Percentiles rank a stretch among this genome's conserved stretches.
Conservation (phyloP, 169 alveolate genomes). For the Cryptosporidium sp. region DNA sequence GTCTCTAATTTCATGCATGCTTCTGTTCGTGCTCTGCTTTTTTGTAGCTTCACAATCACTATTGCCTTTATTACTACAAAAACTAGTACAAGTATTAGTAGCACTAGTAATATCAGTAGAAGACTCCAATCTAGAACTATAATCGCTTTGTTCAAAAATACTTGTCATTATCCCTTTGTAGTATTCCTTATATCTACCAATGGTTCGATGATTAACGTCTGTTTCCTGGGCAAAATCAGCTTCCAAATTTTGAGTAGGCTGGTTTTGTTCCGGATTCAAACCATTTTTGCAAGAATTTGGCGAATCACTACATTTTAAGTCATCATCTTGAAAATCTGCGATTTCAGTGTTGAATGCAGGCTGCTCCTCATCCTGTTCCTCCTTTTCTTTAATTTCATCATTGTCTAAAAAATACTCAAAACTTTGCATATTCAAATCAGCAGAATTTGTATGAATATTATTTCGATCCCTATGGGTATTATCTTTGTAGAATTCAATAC, state of each 20-base stretch:
- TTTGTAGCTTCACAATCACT: neutral
- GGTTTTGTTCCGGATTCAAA: neutral
- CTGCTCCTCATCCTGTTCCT: slow-evolving; percentile 35
- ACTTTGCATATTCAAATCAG: neutral
- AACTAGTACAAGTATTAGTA: neutral
- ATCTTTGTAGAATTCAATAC: neutral
- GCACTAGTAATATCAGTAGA: neutral
- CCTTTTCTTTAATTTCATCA: slow-evolving; percentile 30
- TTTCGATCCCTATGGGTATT: neutral
- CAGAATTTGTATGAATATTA: neutral
- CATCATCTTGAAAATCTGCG: neutral
- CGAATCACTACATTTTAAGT: neutral
- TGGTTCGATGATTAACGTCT: neutral
- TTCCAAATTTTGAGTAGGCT: neutral
- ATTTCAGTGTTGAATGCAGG: neutral
- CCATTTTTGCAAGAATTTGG: neutral
- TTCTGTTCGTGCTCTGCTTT: neutral
- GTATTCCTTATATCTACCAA: neutral
- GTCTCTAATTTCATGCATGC: slow-evolving; percentile 9
- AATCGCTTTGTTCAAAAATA: slow-evolving; percentile 3
- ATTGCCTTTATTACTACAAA: neutral
- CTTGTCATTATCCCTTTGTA: neutral
- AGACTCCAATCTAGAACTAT: neutral
- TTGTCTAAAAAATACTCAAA: slow-evolving; percentile 22
- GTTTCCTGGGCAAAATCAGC: neutral